phyloP scores from a whole-genome alignment of 192 early-diverging fungal genomes.

The Phycomyces nitens region DNA sequence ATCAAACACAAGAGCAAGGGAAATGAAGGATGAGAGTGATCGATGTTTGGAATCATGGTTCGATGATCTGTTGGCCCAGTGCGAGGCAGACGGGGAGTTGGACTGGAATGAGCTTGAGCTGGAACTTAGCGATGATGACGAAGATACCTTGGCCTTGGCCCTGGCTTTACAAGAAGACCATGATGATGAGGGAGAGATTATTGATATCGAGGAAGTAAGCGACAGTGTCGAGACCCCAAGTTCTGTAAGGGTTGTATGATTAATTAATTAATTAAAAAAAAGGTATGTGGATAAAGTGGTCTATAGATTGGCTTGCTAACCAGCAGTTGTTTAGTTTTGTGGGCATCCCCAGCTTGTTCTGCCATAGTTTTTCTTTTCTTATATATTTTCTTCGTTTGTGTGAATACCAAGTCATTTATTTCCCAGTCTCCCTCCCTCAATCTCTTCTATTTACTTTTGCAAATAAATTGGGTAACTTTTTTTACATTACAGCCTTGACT shows the following conservation, averaged over 20 bases:
- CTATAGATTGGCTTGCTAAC: no score
- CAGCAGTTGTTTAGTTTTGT: no score
- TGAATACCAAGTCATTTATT: no score
- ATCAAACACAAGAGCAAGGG: constrained; percentile 21
- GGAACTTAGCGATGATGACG: background rate
- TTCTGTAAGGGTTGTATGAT: background rate
- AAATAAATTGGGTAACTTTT: no score
- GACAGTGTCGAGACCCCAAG: background rate
- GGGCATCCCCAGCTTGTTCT: no score
- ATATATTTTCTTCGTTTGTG: no score
- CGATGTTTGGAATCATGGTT: constrained; percentile 31
- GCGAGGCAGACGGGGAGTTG: constrained; percentile 32
- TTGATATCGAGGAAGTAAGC: background rate
- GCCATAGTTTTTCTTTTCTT: no score
- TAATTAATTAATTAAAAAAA: no score
- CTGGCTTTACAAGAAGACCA: constrained; percentile 26
- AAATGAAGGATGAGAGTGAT: constrained; percentile 29
- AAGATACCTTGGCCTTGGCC: constrained; percentile 28
- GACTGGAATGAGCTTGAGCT: constrained; percentile 8
- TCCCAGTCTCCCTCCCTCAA: no score
- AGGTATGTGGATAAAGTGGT: no score
- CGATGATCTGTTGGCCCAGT: constrained; percentile 28
- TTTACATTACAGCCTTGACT: no score
- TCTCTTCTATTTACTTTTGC: no score
- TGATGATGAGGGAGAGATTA: background rate